phyloP scores from a whole-genome alignment of 164 flowering plant species.

The Protea cynaroides region DNA sequence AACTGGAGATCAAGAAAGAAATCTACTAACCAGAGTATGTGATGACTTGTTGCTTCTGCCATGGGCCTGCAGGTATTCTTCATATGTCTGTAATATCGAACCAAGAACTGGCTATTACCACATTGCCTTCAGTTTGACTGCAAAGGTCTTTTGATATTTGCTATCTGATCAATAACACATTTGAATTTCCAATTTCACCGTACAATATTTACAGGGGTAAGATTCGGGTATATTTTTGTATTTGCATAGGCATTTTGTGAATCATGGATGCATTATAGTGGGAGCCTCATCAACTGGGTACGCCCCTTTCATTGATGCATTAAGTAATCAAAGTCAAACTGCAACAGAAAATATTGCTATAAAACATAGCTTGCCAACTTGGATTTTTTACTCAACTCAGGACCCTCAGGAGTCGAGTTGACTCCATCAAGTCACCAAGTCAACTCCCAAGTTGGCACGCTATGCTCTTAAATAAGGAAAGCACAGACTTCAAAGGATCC shows the following conservation, averaged over 20 bases:
- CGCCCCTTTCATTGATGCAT: not conserved
- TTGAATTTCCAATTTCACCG: not conserved
- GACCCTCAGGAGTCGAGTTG: no score
- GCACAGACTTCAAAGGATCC: no score
- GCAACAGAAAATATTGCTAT: no score
- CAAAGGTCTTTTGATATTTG: not conserved
- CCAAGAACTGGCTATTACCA: conserved; percentile 2
- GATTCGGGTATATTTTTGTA: not conserved
- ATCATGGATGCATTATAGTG: not conserved
- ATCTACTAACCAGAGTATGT: conserved; percentile 38
- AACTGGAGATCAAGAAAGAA: conserved; percentile 5
- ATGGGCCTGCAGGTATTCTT: conserved; percentile 70
- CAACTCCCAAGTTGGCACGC: no score
- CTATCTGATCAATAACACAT: not conserved
- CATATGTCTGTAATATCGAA: conserved; percentile 61
- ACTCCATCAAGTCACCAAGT: no score
- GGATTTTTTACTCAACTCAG: no score
- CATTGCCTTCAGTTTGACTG: not conserved
- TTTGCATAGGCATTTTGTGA: not conserved
- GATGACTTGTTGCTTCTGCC: conserved; percentile 36
- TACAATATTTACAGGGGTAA: not conserved
- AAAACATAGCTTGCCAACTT: no score
- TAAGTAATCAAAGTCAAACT: not conserved
- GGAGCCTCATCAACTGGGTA: no score
- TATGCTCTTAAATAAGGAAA: no score